Evolutionary conservation across 208 protist genomes (phyloP), one percentile per base, ranked within the genome.

Genomic region (Angomonas desouzai): DNA sequence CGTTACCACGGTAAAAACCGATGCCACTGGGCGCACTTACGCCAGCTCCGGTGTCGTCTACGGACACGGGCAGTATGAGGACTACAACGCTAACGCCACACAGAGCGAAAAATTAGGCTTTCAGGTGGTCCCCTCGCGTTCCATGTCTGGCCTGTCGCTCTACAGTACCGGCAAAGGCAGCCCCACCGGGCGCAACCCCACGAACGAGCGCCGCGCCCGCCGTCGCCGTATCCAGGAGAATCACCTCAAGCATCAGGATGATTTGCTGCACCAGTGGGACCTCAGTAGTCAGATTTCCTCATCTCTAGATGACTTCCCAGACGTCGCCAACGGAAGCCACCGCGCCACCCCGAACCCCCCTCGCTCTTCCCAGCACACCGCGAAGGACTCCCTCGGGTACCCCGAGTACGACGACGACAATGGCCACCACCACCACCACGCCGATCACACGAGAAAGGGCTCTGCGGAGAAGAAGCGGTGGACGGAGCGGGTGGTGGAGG

Each of bases 1-100:
- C 29, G 28, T 9, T 34, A 29, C 29, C 36, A 62, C 29, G 13
- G 29, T 30, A 4, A 51, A 10, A 16, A 60, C 22, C 13, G 55
- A 23, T 36, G 36, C 55, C 33, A 62, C 55, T n/a, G 53, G 40
- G 23, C 33, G 48, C 51, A 60, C 70, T 22, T 25, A 32, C 43
- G 64, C 47, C 29, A 64, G 56, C 70, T 62, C 48, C 55, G 51
- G 64, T 16, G 25, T 62, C 16, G 56, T 64, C 20, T 79, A 79
- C 58, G 73, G 73, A 25, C 73, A 64, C 1, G 62, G 61, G 1
- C 11, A 51, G n/a, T 79, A 79, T 27, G 38, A 34, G 49, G 32
- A 27, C 1, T 16, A 40, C 7, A 11, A 47, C 16, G 20, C 2
- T 16, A 18, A 40, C 40, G 6, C 18, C 1, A 53, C 27, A 4